phyloP scores from a whole-genome alignment of 2,329 filamentous ascomycete species.

The Fusarium buxicola region DNA sequence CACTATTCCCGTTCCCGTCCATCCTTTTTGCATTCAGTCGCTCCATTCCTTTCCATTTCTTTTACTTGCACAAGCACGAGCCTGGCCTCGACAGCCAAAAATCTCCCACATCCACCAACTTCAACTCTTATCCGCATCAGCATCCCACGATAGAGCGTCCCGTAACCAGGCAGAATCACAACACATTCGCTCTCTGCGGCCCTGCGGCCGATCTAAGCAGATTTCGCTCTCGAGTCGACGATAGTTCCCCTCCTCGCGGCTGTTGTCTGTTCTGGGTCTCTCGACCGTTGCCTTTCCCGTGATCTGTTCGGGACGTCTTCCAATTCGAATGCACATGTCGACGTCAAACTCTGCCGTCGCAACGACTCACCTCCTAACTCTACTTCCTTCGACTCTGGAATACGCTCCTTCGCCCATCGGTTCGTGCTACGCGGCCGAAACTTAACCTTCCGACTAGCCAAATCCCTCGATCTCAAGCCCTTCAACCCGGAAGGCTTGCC shows the following conservation, averaged over 20 bases:
- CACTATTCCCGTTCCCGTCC: slow-evolving; percentile 47
- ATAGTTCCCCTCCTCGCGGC: slow-evolving; percentile 36
- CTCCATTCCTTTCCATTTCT: slow-evolving; percentile 44
- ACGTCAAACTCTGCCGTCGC: slow-evolving; percentile 36
- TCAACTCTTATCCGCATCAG: slow-evolving; percentile 35
- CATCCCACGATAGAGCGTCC: slow-evolving; percentile 33
- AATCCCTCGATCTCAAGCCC: slow-evolving; percentile 28
- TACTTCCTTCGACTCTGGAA: slow-evolving; percentile 23
- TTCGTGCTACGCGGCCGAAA: slow-evolving; percentile 27
- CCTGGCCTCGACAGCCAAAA: slow-evolving; percentile 44
- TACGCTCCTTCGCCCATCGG: slow-evolving; percentile 20
- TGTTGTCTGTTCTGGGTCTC: slow-evolving; percentile 24
- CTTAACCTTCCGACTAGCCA: slow-evolving; percentile 25
- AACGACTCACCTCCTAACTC: slow-evolving; percentile 36
- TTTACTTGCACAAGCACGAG: slow-evolving; percentile 36
- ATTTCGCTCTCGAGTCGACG: slow-evolving; percentile 26
- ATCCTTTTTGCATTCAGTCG: slow-evolving; percentile 43
- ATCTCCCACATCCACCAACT: slow-evolving; percentile 45
- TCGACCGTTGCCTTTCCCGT: slow-evolving; percentile 24
- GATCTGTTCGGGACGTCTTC: slow-evolving; percentile 18
- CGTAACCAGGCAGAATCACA: slow-evolving; percentile 27
- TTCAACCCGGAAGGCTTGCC: slow-evolving; percentile 45
- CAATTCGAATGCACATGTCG: slow-evolving; percentile 44
- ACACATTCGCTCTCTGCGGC: slow-evolving; percentile 37
- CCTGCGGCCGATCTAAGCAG: slow-evolving; percentile 37